These are phyloP conservation scores for Amoeboradix gromovi DNA, from an alignment of 371 early-diverging fungal species.

Conservation along the genomic window DNA sequence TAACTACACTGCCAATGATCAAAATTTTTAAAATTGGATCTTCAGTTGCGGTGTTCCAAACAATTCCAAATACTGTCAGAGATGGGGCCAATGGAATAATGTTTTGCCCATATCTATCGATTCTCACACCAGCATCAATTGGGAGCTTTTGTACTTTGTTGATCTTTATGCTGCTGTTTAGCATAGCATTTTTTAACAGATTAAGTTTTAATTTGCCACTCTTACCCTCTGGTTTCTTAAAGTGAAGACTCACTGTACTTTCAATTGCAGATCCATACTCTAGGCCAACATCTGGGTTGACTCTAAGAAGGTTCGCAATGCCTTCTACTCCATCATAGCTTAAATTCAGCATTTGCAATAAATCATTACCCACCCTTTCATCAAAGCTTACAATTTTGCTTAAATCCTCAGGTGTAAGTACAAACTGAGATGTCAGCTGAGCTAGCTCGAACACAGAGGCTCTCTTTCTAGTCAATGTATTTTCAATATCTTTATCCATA, in stretches of 20 bases:
- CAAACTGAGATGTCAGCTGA: conserved; percentile 1
- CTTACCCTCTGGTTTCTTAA: not conserved
- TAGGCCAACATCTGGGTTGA: not conserved
- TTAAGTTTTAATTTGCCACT: not conserved
- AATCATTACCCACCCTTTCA: conserved; percentile 2
- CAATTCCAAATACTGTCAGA: conserved; percentile 4
- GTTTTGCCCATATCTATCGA: conserved; percentile 3
- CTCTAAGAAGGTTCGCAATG: conserved; percentile 1
- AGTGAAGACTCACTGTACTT: not conserved
- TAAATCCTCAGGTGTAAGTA: conserved; percentile 4
- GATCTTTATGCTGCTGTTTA: not conserved
- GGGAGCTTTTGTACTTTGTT: not conserved
- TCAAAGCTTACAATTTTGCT: conserved; percentile 5
- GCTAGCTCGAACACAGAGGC: not conserved
- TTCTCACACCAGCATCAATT: not conserved
- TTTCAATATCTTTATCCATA: not conserved
- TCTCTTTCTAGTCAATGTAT: not conserved
- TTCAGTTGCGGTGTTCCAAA: conserved; percentile 5
- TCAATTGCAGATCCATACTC: not conserved
- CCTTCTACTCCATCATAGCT: conserved; percentile 6
- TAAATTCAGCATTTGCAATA: conserved; percentile 1
- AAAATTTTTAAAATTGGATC: conserved; percentile 8
- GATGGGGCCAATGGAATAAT: conserved; percentile 5
- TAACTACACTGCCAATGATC: conserved; percentile 4
- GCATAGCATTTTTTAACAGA: not conserved